These are phyloP conservation scores for Venustampulla echinocandica DNA, from an alignment of 495 filamentous ascomycete species.

Conservation along the genomic window DNA sequence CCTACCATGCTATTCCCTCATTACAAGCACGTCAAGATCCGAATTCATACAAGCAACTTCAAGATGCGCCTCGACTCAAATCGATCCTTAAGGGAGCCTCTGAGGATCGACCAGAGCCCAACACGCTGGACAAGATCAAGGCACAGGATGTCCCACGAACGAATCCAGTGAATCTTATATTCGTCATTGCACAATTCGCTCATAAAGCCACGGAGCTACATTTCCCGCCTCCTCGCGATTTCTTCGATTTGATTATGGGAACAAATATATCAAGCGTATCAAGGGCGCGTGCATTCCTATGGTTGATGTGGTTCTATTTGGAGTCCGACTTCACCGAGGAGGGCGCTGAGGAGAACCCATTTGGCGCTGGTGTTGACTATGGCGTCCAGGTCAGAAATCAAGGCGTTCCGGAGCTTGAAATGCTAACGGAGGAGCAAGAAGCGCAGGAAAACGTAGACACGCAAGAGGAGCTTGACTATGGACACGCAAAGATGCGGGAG, in stretches of 20 bases:
- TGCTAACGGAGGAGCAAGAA: conserved; percentile 68
- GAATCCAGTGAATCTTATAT: conserved; percentile 95
- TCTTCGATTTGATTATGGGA: conserved; percentile 94
- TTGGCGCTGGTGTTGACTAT: conserved; percentile 66
- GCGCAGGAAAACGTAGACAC: conserved; percentile 86
- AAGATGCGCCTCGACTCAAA: conserved; percentile 92
- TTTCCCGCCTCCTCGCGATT: conserved; percentile 78
- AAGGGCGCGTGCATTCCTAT: conserved; percentile 83
- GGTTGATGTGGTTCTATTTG: conserved; percentile 99
- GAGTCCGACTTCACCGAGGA: conserved; percentile 87
- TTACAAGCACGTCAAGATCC: conserved; percentile 91
- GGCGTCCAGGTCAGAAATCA: conserved; percentile 57
- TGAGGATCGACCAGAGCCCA: conserved; percentile 83
- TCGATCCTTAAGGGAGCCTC: conserved; percentile 96
- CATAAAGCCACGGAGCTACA: conserved; percentile 87
- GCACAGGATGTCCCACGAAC: conserved; percentile 62
- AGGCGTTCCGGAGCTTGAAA: conserved; percentile 70
- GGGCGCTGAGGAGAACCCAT: conserved; percentile 79
- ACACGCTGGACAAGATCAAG: conserved; percentile 76
- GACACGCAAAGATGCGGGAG: conserved; percentile 73
- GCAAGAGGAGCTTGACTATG: conserved; percentile 74
- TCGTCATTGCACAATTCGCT: conserved; percentile 85
- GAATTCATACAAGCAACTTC: conserved; percentile 93
- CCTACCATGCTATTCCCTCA: conserved; percentile 95
- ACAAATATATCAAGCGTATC: conserved; percentile 72